Base-by-base conservation (phyloP, 2,329 filamentous ascomycete genomes). In the Graphilbum fragrans region DNA sequence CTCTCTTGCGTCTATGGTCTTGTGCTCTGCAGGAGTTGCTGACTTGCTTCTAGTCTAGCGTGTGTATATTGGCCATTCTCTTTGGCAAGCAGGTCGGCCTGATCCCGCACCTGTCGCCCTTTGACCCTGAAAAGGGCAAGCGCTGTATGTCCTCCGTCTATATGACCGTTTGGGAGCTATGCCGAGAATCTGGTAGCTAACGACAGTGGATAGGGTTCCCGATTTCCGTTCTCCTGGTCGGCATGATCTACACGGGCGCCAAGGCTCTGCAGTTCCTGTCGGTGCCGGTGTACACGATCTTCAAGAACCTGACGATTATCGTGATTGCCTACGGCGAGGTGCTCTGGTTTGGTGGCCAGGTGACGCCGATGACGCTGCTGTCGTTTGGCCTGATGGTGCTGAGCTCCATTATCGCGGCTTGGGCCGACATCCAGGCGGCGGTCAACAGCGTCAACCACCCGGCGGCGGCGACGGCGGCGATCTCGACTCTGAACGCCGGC, bases 281-380 rank as follows among this genome's bases (percentile, higher is more conserved):
- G 25, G 94, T 98, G 42, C 92, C 92, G 20, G 92, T 98, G 21
- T 98, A 98, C 67, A 98, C 92, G 42, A 98, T 98, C 60, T 98
- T 98, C 75, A 98, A 98, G 75, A 98, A 98, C 67, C 65, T 98
- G 69, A 96, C 92, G 47, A 98, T 94, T 61, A 96, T 98, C 55
- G 79, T 96, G 50, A 98, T 96, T 56, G 92, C 92, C 42, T 98
- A 98, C 53, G 92, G 92, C 52, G 92, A 98, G 65, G 90, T 98
- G 23, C 74, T 98, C 41, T 96, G 90, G 88, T 98, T 98, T 53
- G 92, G 92, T 47, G 90, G 90, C 56, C 86, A 80, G 38, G 90
- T 98, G 45, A 88, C 84, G 16, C 76, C 81, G 37, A 78, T 94
- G 62, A 80, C 87, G 3, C 76, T 98, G 23, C 82, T 95, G 55